Evolutionary conservation across 192 early-diverging fungal species (phyloP).

Genomic region (Kappamyces sp.): DNA sequence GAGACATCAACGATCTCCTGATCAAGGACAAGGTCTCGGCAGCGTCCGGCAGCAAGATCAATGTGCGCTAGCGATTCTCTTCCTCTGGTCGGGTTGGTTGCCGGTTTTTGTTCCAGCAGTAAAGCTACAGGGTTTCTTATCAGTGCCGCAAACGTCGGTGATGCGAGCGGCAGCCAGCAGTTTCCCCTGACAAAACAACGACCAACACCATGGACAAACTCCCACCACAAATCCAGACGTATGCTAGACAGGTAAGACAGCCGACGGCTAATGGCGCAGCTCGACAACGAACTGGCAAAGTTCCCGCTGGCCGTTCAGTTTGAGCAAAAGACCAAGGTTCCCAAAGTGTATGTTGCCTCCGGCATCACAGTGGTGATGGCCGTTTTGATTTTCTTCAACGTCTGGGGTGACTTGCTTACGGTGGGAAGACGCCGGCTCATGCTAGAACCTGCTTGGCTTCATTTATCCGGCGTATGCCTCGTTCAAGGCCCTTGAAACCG

Average conservation of each 20-base stretch:
- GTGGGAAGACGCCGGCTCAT: slow-evolving; percentile 43
- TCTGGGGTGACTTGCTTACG: slow-evolving; percentile 43
- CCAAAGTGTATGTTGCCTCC: slow-evolving; percentile 80
- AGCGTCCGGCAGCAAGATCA: slow-evolving; percentile 28
- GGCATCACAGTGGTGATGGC: slow-evolving; percentile 57
- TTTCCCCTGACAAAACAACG: no score
- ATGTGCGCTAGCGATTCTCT: slow-evolving; percentile 3
- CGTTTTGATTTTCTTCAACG: slow-evolving; percentile 86
- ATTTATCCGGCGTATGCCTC: slow-evolving; percentile 91
- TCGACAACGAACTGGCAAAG: slow-evolving; percentile 72
- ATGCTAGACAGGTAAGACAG: slow-evolving; percentile 10
- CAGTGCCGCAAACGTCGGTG: no score
- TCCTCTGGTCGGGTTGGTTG: no score
- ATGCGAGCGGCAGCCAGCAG: no score
- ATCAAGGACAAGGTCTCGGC: slow-evolving; percentile 22
- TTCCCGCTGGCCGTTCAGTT: slow-evolving; percentile 59
- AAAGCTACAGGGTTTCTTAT: no score
- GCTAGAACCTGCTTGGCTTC: slow-evolving; percentile 65
- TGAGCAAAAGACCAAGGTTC: slow-evolving; percentile 71
- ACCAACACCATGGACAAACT: slow-evolving; percentile 11
- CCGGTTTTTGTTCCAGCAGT: no score
- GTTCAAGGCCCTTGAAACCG: slow-evolving; percentile 85
- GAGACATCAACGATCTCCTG: slow-evolving; percentile 26
- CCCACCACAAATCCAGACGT: slow-evolving; percentile 14
- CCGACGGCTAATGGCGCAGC: slow-evolving; percentile 23